Percentiles rank a stretch among this genome's conserved stretches.
These are phyloP conservation scores for Mycosarcoma maydis DNA, from an alignment of 1,284 basidiomycete genomes.

Conservation along the genomic window DNA sequence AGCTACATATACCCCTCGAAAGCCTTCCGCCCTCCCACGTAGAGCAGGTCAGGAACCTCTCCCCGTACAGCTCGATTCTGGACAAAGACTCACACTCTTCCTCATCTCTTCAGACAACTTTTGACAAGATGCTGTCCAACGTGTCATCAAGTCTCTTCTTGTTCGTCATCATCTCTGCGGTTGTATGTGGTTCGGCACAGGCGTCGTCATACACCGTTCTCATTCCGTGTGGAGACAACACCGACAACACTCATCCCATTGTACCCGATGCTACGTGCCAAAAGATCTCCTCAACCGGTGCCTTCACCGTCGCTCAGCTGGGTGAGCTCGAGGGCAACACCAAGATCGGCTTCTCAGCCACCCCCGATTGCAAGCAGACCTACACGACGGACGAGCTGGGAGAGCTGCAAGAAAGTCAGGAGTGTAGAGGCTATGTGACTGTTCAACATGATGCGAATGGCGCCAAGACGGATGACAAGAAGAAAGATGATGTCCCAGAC, in stretches of 20 bases:
- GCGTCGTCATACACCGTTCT: slow-evolving; percentile 11
- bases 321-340: not conserved
- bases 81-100: too few relatives aligned
- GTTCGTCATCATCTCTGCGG: not conserved
- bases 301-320: slow-evolving; percentile 10
- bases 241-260: not conserved
- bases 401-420: not conserved
- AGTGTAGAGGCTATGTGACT: not conserved
- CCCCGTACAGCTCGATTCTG: too few relatives aligned
- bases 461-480: not conserved
- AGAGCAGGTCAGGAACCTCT: too few relatives aligned
- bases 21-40: too few relatives aligned
- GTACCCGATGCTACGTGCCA: slow-evolving; percentile 19
- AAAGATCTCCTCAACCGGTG: slow-evolving; percentile 15
- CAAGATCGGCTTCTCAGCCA: slow-evolving; percentile 15
- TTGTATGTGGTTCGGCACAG: not conserved
- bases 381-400: slow-evolving; percentile 8
- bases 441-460: not conserved
- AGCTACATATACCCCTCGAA: too few relatives aligned
- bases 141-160: too few relatives aligned
- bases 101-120: not conserved
- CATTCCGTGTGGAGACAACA: slow-evolving; percentile 3
- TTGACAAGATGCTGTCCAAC: not conserved
- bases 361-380: slow-evolving; percentile 16
- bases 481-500: not conserved